Base-by-base conservation (phyloP, 257 asterid species). In the Handroanthus guayacan region DNA sequence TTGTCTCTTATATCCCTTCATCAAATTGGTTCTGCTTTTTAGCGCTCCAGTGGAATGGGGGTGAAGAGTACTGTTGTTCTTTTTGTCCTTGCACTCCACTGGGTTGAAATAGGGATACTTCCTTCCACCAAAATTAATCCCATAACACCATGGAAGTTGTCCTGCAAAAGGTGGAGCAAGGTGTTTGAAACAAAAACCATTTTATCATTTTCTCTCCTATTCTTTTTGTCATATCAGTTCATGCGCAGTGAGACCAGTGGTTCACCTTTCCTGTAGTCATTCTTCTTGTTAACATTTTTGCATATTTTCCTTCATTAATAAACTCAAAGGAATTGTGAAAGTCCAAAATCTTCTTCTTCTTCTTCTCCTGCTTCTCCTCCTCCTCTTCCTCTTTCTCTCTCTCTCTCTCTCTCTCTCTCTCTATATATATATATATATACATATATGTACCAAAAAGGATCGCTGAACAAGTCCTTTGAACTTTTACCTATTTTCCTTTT, bases 211-310 rank as follows among this genome's bases (percentile, higher is more conserved):
- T 20, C 16, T 31, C 56, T 57, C 9, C 11, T 55, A 8, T 13
- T 13, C 6, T 69, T 17, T 54, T 34, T 56, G 13, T 54, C 44
- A 66, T 54, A 16, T 47, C 34, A 67, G 50, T 57, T 58, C 14
- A 51, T 37, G 60, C 43, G 10, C 11, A 62, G 44, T 74, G 54
- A 2, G 25, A 18, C 36, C 34, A 38, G 67, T 13, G 61, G 17
- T 79, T 70, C 37, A 12, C 45, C 69, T 62, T 37, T 66, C 45
- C 61, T 38, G 62, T 57, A 12, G 56, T 74, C 71, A 73, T 57
- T 67, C 67, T 20, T 36, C 45, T 25, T 4, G 68, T 39, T 12
- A 17, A 69, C 18, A 51, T 16, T 58, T 38, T 20, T 66, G 3
- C 14, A 52, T 34, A 58, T 34, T 57, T 64, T 65, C 47, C 13